Evolutionary conservation across 345 rosid species (phyloP).

Genomic region (Brassica incana): DNA sequence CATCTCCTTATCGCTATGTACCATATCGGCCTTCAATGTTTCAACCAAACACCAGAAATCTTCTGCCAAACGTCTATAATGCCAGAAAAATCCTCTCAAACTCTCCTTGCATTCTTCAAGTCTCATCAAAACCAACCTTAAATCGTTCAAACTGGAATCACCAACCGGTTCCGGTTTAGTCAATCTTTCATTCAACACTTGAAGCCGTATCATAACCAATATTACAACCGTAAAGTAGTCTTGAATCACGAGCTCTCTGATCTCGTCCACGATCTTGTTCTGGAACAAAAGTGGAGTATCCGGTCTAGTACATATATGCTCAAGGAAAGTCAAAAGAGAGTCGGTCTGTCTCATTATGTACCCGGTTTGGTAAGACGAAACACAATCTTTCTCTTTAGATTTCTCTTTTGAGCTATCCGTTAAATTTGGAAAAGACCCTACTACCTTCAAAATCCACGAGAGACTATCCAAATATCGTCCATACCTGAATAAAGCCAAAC

Average conservation of each 20-base stretch:
- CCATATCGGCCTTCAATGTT: slow-evolving; percentile 41
- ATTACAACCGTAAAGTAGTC: slow-evolving; percentile 55
- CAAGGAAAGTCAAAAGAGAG: slow-evolving; percentile 52
- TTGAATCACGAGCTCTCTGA: slow-evolving; percentile 51
- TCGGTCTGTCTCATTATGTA: slow-evolving; percentile 58
- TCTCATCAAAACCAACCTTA: slow-evolving; percentile 51
- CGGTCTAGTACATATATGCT: slow-evolving; percentile 57
- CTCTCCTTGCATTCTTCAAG: slow-evolving; percentile 52
- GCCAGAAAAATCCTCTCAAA: slow-evolving; percentile 33
- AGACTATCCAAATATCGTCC: slow-evolving; percentile 62
- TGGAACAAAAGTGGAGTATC: slow-evolving; percentile 33
- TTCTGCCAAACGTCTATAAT: slow-evolving; percentile 46
- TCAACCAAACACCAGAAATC: slow-evolving; percentile 51
- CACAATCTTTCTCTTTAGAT: slow-evolving; percentile 50
- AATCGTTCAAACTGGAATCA: slow-evolving; percentile 51
- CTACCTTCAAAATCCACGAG: slow-evolving; percentile 48
- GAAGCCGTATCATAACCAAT: slow-evolving; percentile 49
- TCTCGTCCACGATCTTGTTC: slow-evolving; percentile 49
- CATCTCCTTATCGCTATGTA: not conserved
- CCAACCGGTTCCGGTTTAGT: slow-evolving; percentile 46
- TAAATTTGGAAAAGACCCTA: slow-evolving; percentile 60
- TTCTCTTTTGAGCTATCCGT: slow-evolving; percentile 44
- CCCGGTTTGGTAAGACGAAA: slow-evolving; percentile 46
- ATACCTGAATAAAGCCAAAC: slow-evolving; percentile 48
- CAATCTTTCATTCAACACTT: slow-evolving; percentile 58